phyloP scores from a whole-genome alignment of 176 grass and related monocot genomes.

The Lolium perenne region DNA sequence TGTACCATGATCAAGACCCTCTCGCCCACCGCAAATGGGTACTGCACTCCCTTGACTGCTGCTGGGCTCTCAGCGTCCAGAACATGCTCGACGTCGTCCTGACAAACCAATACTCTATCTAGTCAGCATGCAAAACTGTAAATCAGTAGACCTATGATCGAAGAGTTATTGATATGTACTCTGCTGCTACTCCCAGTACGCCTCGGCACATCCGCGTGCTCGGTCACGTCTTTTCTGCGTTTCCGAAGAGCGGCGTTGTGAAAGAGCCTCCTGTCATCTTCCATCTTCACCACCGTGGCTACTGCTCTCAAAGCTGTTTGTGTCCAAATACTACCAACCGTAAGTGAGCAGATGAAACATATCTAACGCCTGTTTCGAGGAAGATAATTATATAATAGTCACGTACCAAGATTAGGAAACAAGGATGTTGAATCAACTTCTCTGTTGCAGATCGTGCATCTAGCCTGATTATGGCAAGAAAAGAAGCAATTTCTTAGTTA shows the following conservation, averaged over 20 bases:
- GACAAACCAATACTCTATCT: not conserved
- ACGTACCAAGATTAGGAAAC: slow-evolving; percentile 21
- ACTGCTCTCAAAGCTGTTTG: slow-evolving; percentile 56
- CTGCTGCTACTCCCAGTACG: slow-evolving; percentile 39
- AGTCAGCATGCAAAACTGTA: not conserved
- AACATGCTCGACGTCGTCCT: slow-evolving; percentile 58
- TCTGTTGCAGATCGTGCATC: slow-evolving; percentile 11
- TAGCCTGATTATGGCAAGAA: slow-evolving; percentile 4
- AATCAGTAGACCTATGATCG: not conserved
- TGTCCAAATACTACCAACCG: not conserved
- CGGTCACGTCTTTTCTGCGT: slow-evolving; percentile 69
- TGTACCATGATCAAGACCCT: slow-evolving; percentile 74
- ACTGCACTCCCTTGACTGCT: slow-evolving; percentile 64
- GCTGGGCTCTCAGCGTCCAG: slow-evolving; percentile 43
- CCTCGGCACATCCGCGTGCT: slow-evolving; percentile 50
- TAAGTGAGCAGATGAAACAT: slow-evolving; percentile 18
- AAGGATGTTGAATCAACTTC: not conserved
- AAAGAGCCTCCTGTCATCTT: slow-evolving; percentile 69
- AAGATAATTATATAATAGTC: not conserved
- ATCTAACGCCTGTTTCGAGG: not conserved
- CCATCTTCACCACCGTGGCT: slow-evolving; percentile 81
- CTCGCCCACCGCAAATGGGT: slow-evolving; percentile 75
- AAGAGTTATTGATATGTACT: slow-evolving; percentile 37
- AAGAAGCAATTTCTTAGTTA: not conserved
- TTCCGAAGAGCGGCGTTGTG: slow-evolving; percentile 72